A percentile compares a stretch with the other conserved stretches of the same genome.
Evolutionary conservation across 768 basidiomycete genomes (phyloP).

Genomic region (Pholiota molesta): DNA sequence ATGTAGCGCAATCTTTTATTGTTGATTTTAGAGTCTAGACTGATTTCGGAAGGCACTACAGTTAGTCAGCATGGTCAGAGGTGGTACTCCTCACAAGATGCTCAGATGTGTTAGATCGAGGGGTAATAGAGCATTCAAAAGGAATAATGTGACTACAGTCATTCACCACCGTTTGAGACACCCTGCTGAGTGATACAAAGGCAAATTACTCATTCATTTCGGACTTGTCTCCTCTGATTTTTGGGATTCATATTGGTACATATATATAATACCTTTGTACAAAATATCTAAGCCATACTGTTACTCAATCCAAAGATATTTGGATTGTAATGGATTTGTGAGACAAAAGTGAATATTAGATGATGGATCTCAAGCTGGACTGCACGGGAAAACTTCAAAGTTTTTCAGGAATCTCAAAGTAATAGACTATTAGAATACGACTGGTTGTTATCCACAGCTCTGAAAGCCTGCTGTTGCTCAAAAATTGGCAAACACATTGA

Average conservation of each 20-base stretch:
- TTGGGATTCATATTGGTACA: background rate
- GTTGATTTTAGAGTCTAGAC: no score
- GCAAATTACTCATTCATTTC: background rate
- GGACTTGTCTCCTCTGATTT: background rate
- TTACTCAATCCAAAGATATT: background rate
- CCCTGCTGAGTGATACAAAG: background rate
- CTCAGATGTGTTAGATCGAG: background rate
- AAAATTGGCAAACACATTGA: no score
- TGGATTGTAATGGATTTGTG: background rate
- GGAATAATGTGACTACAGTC: conserved; percentile 3
- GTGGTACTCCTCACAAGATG: background rate
- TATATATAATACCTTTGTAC: background rate
- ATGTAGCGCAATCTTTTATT: no score
- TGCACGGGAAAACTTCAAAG: background rate
- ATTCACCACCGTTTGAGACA: background rate
- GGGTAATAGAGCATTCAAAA: conserved; percentile 8
- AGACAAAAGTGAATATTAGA: background rate
- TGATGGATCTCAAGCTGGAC: background rate
- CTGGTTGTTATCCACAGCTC: no score
- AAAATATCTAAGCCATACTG: background rate
- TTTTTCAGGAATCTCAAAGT: background rate
- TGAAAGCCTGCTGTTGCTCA: no score
- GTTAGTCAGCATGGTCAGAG: no score
- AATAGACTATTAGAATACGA: no score
- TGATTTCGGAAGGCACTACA: no score